Conservation (phyloP, 2,329 filamentous ascomycete species). For the Scleromitrula shiraiana region DNA sequence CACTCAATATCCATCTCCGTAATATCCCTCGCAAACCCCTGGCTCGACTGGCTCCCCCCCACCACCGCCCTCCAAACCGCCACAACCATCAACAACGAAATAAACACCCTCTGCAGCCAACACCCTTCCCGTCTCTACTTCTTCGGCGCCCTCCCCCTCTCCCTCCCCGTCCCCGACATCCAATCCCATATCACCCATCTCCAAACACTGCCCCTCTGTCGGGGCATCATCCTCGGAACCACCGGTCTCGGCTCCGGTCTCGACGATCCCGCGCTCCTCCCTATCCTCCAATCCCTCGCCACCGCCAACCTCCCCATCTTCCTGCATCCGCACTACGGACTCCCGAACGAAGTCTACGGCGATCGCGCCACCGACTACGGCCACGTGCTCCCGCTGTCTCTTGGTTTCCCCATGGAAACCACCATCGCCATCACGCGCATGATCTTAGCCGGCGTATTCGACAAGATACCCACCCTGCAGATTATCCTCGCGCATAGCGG, state of each 20-base stretch:
- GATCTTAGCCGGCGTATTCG: slow-evolving; percentile 80
- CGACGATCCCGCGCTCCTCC: slow-evolving; percentile 66
- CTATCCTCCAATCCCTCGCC: slow-evolving; percentile 64
- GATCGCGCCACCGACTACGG: slow-evolving; percentile 66
- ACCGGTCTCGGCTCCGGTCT: slow-evolving; percentile 71
- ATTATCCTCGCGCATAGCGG: slow-evolving; percentile 83
- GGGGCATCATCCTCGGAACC: slow-evolving; percentile 85
- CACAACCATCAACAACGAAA: slow-evolving; percentile 65
- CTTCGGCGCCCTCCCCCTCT: slow-evolving; percentile 75
- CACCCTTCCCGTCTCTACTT: slow-evolving; percentile 67
- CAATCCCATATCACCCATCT: slow-evolving; percentile 59
- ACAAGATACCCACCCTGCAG: slow-evolving; percentile 58
- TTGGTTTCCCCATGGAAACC: slow-evolving; percentile 88
- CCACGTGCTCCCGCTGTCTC: slow-evolving; percentile 75
- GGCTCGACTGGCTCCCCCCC: slow-evolving; percentile 73
- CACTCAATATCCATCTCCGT: slow-evolving; percentile 78
- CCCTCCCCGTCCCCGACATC: slow-evolving; percentile 53
- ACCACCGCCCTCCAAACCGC: slow-evolving; percentile 57
- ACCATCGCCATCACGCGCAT: slow-evolving; percentile 84
- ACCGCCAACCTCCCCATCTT: slow-evolving; percentile 62
- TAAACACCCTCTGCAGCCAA: slow-evolving; percentile 60
- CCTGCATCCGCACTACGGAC: slow-evolving; percentile 85
- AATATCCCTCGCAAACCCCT: slow-evolving; percentile 85
- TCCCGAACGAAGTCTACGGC: slow-evolving; percentile 74
- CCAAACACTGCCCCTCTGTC: slow-evolving; percentile 54